Conservation (phyloP, 345 rosid species). For the Jatropha curcas region DNA sequence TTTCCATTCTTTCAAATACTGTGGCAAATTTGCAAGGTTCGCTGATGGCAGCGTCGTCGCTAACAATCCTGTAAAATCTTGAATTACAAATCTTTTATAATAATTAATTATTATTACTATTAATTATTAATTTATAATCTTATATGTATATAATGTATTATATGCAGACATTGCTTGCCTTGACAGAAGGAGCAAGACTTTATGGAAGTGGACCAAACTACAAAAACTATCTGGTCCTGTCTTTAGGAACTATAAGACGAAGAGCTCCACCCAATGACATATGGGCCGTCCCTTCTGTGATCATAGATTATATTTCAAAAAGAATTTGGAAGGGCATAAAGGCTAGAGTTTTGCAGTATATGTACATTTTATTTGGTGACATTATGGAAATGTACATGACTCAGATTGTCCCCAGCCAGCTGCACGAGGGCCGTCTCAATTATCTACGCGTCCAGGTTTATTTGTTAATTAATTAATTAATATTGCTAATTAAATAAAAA, state of each 20-base stretch:
- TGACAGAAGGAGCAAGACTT: not conserved
- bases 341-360: not conserved
- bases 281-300: not conserved
- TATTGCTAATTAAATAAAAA: not conserved
- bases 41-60: not conserved
- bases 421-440: not conserved
- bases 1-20: not conserved
- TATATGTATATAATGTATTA: no score
- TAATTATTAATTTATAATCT: no score
- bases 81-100: no score
- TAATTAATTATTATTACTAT: no score
- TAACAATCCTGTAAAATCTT: not conserved
- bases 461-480: not conserved
- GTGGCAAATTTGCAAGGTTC: not conserved
- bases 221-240: not conserved
- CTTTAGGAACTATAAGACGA: not conserved
- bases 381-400: not conserved
- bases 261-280: not conserved
- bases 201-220: not conserved
- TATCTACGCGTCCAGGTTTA: not conserved
- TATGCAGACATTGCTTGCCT: not conserved
- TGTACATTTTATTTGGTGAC: not conserved
- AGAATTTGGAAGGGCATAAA: not conserved
- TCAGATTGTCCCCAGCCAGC: not conserved
- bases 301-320: not conserved